Base-by-base conservation (phyloP, 2,329 filamentous ascomycete species). In the Apiospora saccharicola region DNA sequence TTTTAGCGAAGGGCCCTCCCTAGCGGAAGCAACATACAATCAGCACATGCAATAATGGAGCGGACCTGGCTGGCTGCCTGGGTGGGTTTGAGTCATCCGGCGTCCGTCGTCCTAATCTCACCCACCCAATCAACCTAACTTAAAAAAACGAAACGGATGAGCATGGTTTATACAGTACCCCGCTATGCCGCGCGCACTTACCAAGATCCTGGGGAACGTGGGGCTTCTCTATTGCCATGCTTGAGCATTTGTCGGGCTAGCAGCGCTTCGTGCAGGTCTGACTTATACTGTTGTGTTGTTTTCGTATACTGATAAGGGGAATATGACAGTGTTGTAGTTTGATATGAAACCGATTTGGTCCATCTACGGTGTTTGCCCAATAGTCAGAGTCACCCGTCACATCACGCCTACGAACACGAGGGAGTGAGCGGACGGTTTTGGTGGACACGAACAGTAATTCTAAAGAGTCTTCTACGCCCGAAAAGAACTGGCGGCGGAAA, bases 141-240 rank as follows among this genome's bases (percentile, higher is more conserved):
- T 37, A 37, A 61, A 61, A 37, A 34, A 37, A n/a, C 6, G 51
- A 57, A 57, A 57, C 51, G 24, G 51, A 34, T 26, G 22, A 37
- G n/a, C 6, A 34, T 49, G 19, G 34, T 37, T 41, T 37, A 24
- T 41, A 19, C 53, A 61, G 19, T n/a, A 34, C 57, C 57, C 57
- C 34, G 22, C 57, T 41, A 64, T 41, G 22, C 41, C 10, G 57
- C 57, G 34, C 34, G 37, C 26, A 41, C 57, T 41, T 34, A 37
- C 34, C 34, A 41, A 64, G 34, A 64, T 64, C 57, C 57, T 41
- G 57, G 57, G 57, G 57, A 64, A 64, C 57, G 57, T 64, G 57
- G 57, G 57, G 57, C 57, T 41, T 41, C n/a, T 2, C 5, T 41
- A 34, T 22, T 16, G 53, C 12, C 16, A 19, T 37, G 16, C 8